Evolutionary conservation across 1,284 basidiomycete species (phyloP).

Genomic region (Cutaneotrichosporon daszewskae): DNA sequence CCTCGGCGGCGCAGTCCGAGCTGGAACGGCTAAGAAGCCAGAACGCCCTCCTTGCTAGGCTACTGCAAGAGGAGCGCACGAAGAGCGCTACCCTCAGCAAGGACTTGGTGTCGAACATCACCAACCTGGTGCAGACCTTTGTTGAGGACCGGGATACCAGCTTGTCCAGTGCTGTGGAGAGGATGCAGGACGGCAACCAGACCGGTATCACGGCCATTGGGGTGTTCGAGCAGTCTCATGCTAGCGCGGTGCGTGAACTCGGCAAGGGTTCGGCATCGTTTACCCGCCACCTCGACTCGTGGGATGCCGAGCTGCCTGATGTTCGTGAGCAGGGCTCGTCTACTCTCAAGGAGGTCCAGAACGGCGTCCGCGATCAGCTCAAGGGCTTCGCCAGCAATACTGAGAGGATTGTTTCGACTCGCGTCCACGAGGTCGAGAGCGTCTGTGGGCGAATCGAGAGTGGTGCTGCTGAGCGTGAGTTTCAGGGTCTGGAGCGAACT

Average conservation of each 20-base stretch:
- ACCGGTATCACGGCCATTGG: conserved; percentile 38
- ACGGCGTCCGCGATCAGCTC: conserved; percentile 20
- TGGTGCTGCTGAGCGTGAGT: conserved; percentile 24
- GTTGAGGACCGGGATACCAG: conserved; percentile 62
- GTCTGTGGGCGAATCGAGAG: conserved; percentile 22
- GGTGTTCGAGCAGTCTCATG: conserved; percentile 3
- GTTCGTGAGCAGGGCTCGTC: conserved; percentile 6
- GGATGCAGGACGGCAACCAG: conserved; percentile 57
- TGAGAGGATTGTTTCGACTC: conserved; percentile 18
- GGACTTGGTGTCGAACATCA: conserved; percentile 66
- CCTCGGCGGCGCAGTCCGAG: conserved; percentile 57
- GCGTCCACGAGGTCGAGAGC: conserved; percentile 20
- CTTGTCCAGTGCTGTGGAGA: conserved; percentile 58
- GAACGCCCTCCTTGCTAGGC: conserved; percentile 60
- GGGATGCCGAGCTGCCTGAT: conserved; percentile 3
- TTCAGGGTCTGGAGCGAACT: neutral
- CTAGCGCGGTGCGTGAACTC: neutral
- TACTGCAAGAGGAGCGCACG: conserved; percentile 62
- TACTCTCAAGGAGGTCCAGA: conserved; percentile 26
- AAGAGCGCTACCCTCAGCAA: conserved; percentile 64
- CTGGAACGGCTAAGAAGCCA: conserved; percentile 63
- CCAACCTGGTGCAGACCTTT: conserved; percentile 64
- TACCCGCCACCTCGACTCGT: neutral
- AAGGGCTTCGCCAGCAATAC: conserved; percentile 26
- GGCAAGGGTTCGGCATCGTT: neutral